Conservation (phyloP, 176 grass and related monocot species). For the Calamus simplicifolius region DNA sequence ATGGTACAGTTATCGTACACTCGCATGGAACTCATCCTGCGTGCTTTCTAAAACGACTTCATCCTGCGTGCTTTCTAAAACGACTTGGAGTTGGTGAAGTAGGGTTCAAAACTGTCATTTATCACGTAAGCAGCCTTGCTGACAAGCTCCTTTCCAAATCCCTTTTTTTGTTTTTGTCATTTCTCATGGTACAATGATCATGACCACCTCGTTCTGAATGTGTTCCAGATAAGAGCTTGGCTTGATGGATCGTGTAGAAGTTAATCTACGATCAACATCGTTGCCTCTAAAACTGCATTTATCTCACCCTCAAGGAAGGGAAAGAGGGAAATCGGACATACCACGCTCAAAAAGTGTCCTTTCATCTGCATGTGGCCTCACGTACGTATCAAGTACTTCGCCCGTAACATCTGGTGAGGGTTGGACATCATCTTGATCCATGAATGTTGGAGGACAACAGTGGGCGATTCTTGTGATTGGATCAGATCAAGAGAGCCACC, state of each 20-base stretch:
- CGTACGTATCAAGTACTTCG: neutral
- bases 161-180: neutral
- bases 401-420: slow-evolving; percentile 20
- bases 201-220: slow-evolving; percentile 7
- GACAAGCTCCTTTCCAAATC: slow-evolving; percentile 13
- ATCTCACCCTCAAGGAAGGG: slow-evolving; percentile 2
- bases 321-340: neutral
- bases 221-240: neutral
- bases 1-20: slow-evolving; percentile 27
- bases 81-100: slow-evolving; percentile 20
- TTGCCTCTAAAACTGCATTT: slow-evolving; percentile 8
- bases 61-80: slow-evolving; percentile 23
- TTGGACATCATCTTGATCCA: slow-evolving; percentile 8
- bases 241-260: neutral
- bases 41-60: slow-evolving; percentile 27
- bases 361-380: neutral
- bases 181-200: slow-evolving; percentile 19
- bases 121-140: neutral
- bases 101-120: slow-evolving; percentile 18
- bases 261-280: neutral
- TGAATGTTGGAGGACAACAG: neutral
- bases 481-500: slow-evolving; percentile 22
- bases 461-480: slow-evolving; percentile 24
- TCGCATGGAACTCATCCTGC: slow-evolving; percentile 23
- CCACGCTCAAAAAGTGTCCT: slow-evolving; percentile 2